Conservation (phyloP, 2,329 filamentous ascomycete genomes). For the Stemphylium vesicarium region DNA sequence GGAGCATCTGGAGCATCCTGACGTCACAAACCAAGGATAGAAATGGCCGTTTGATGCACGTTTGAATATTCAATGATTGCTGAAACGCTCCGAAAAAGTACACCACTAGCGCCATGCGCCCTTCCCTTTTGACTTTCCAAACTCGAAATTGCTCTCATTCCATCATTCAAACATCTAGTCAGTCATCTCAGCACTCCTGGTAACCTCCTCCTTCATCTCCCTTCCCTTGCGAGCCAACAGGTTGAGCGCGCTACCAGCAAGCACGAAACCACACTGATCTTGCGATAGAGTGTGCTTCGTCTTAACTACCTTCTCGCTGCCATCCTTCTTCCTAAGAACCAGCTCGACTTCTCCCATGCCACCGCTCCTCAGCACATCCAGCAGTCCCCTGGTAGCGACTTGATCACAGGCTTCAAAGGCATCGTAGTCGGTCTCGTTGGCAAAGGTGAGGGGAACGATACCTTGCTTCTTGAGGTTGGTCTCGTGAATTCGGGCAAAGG, state of each 20-base stretch:
- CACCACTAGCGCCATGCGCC: background rate
- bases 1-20: too few relatives aligned
- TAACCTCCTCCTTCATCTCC: slow-evolving; percentile 45
- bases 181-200: slow-evolving; percentile 46
- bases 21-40: background rate
- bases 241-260: slow-evolving; percentile 94
- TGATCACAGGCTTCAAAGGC: slow-evolving; percentile 81
- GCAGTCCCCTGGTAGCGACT: slow-evolving; percentile 81
- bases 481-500: slow-evolving; percentile 91
- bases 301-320: slow-evolving; percentile 71
- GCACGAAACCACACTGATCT: slow-evolving; percentile 90
- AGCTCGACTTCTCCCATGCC: slow-evolving; percentile 80
- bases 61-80: background rate
- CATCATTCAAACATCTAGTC: slow-evolving; percentile 31
- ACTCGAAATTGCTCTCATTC: background rate
- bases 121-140: background rate
- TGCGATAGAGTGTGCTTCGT: slow-evolving; percentile 88
- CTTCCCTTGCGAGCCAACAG: slow-evolving; percentile 71
- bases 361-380: slow-evolving; percentile 77
- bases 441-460: slow-evolving; percentile 91
- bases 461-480: slow-evolving; percentile 98
- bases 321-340: slow-evolving; percentile 57
- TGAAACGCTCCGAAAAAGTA: background rate
- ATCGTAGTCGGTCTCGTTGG: slow-evolving; percentile 86
- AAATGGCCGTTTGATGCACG: background rate